Evolutionary conservation across 2,329 filamentous ascomycete species (phyloP).

Genomic region (Aspergillus aculeatus): DNA sequence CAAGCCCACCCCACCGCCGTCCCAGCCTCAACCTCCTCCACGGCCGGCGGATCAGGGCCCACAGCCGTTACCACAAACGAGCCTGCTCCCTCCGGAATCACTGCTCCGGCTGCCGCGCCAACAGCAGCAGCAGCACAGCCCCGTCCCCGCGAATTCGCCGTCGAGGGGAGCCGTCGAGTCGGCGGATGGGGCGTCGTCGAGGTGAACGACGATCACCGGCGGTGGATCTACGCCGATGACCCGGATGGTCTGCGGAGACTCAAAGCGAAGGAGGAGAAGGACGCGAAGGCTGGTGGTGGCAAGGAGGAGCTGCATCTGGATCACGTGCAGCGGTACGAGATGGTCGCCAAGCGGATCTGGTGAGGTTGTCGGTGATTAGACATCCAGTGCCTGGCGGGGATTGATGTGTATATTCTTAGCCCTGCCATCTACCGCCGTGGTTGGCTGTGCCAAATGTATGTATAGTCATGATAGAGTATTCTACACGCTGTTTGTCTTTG

Average conservation of each 20-base stretch:
- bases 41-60: background rate
- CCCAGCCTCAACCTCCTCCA: no score
- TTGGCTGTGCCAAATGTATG: no score
- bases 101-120: constrained; percentile 4
- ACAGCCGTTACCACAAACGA: background rate
- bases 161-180: constrained; percentile 71
- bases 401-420: background rate
- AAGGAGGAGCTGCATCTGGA: constrained; percentile 61
- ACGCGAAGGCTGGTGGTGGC: constrained; percentile 56
- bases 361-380: constrained; percentile 39
- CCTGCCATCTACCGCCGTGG: no score
- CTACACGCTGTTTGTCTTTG: no score
- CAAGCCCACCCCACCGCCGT: constrained; percentile 4
- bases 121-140: constrained; percentile 1
- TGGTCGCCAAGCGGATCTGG: constrained; percentile 98
- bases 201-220: constrained; percentile 79
- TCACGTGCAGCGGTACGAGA: constrained; percentile 77
- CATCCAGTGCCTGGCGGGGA: no score
- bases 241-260: constrained; percentile 64
- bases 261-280: constrained; percentile 62
- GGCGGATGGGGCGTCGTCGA: constrained; percentile 86
- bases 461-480: no score
- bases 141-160: constrained; percentile 50
- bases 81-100: background rate
- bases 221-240: constrained; percentile 86